phyloP scores from a whole-genome alignment of 2,329 filamentous ascomycete species.

The Epichloe festucae region DNA sequence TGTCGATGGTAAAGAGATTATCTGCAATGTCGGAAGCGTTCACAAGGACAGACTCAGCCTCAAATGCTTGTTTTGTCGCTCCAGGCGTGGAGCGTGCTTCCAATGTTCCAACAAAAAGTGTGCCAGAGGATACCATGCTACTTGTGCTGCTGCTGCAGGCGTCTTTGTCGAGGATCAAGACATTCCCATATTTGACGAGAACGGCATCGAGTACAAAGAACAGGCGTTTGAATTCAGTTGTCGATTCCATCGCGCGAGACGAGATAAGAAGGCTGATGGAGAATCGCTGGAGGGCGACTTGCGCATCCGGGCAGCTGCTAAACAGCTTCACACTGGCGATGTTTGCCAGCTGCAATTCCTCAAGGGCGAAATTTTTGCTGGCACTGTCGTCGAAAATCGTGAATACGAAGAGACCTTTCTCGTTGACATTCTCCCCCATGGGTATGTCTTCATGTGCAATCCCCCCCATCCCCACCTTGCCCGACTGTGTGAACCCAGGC shows the following conservation, averaged over 20 bases:
- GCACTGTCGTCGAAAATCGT: conserved; percentile 74
- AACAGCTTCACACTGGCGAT: conserved; percentile 55
- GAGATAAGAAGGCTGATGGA: conserved; percentile 61
- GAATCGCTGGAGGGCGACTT: conserved; percentile 58
- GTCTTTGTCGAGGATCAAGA: conserved; percentile 82
- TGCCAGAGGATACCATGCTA: conserved; percentile 84
- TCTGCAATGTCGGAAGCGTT: conserved; percentile 70
- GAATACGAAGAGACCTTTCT: conserved; percentile 61
- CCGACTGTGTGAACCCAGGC: background rate
- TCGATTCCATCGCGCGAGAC: conserved; percentile 82
- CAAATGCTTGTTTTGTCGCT: conserved; percentile 90
- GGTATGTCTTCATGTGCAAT: conserved; percentile 40
- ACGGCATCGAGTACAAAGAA: conserved; percentile 84
- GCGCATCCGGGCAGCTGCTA: conserved; percentile 55
- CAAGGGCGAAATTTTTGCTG: conserved; percentile 81
- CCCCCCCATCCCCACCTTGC: too few species aligned
- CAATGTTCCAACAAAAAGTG: conserved; percentile 95
- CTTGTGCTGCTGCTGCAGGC: conserved; percentile 82
- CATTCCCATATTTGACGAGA: conserved; percentile 76
- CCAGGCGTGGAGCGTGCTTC: conserved; percentile 90
- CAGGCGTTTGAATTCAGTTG: conserved; percentile 89
- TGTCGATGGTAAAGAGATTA: conserved; percentile 55
- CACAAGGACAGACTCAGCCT: conserved; percentile 79
- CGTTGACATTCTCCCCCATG: conserved; percentile 71
- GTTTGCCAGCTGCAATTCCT: conserved; percentile 79